Percentiles rank a stretch among this genome's conserved stretches.
These are phyloP conservation scores for Eremothecium cymbalariae DNA, from an alignment of 1,139 yeast genomes.

Conservation along the genomic window DNA sequence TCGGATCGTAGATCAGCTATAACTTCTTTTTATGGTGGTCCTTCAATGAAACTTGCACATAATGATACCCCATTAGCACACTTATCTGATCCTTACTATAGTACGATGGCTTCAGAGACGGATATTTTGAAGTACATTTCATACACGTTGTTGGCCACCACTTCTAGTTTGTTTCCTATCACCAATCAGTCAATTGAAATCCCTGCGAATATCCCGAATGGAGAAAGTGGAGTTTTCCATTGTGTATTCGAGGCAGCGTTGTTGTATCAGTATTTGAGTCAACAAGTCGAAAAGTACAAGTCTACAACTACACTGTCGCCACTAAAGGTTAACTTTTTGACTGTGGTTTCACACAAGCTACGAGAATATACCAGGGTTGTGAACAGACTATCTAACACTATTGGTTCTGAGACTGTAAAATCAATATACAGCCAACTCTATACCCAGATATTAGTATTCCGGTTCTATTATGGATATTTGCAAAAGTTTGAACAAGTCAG, in stretches of 20 bases:
- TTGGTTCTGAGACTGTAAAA: constrained; percentile 31
- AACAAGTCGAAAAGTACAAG: constrained; percentile 31
- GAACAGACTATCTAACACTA: constrained; percentile 42
- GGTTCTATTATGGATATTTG: constrained; percentile 46
- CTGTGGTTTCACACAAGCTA: constrained; percentile 48
- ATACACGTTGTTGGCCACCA: constrained; percentile 65
- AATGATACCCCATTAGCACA: constrained; percentile 20
- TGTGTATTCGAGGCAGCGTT: constrained; percentile 66
- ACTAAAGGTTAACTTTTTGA: constrained; percentile 53
- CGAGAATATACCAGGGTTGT: constrained; percentile 47
- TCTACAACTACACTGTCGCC: constrained; percentile 38
- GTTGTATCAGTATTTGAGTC: constrained; percentile 44
- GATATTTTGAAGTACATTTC: constrained; percentile 51
- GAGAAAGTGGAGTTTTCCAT: constrained; percentile 51
- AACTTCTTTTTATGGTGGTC: constrained; percentile 19
- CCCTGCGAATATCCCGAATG: constrained; percentile 48
- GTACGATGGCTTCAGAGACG: constrained; percentile 36
- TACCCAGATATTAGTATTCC: constrained; percentile 45
- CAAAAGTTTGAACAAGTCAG: constrained; percentile 33
- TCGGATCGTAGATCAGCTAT: constrained; percentile 33
- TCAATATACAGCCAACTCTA: constrained; percentile 41
- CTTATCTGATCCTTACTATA: constrained; percentile 26
- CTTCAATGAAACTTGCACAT: constrained; percentile 8
- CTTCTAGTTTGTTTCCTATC: constrained; percentile 54
- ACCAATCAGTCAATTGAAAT: constrained; percentile 33